Evolutionary conservation across 768 basidiomycete genomes (phyloP), one percentile per base, ranked within the genome.

Genomic region (Cyathus striatus): DNA sequence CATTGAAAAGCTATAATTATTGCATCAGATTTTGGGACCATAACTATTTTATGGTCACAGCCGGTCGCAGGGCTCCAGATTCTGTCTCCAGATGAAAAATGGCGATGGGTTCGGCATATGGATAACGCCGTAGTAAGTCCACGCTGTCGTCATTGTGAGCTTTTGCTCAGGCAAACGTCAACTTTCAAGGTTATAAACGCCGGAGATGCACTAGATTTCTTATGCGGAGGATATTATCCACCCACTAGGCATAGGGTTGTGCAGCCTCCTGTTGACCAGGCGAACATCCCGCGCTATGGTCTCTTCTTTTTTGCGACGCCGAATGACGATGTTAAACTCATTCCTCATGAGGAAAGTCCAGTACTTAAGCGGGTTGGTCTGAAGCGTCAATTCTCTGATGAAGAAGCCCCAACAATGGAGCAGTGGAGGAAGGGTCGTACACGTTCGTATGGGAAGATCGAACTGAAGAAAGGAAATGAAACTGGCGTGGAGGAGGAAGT

Each of bases 161-260:
- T n/a, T n/a, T n/a, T n/a, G n/a, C n/a, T n/a, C n/a, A n/a, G n/a
- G n/a, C n/a, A n/a, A n/a, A n/a, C n/a, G n/a, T n/a, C n/a, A n/a
- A n/a, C n/a, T n/a, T n/a, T n/a, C n/a, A 25, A 81, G 81, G 69
- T 79, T 6, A 66, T 84, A 38, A 82, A 83, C 40, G 68, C 75
- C 0, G 81, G 80, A 4, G 81, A 82, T 45, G 70, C 72, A 0
- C 53, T 84, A 48, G 73, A 81, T 40, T 78, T 81, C 51, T 64
- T 83, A 17, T 78, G 76, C 1, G 79, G 81, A 1, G 79, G 79
- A 1, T 80, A 64, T 21, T 21, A 23, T 13, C n/a, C 20, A 33
- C 21, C 20, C n/a, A 23, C 16, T 17, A n/a, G 5, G 26, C 10
- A 37, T 39, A 73, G 79, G 12, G 79, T 83, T 14, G 64, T 79